Evolutionary conservation across 208 protist genomes (phyloP), one percentile per base, ranked within the genome.

Genomic region (Leishmania gerbilli): DNA sequence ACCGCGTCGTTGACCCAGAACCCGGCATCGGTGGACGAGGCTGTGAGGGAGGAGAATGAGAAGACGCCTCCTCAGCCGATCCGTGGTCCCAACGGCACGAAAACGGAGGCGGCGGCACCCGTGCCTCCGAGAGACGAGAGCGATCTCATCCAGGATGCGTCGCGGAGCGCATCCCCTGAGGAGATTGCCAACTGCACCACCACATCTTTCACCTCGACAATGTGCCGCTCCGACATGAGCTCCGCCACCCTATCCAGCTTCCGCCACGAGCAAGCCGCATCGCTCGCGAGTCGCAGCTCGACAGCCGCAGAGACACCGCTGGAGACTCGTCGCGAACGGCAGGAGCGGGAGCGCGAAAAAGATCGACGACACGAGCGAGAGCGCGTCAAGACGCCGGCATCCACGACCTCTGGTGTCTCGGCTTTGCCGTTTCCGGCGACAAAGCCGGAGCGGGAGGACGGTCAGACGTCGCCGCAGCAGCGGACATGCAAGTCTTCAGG

Each of bases 181-280:
- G 77, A 58, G 40, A 79, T 11, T 27, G 45, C 4, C 4, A 65
- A 40, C 21, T 62, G 60, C 8, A 74, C 79, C 34, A 53, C 47
- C 27, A 42, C 77, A 34, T 71, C 60, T 17, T 49, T 64, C 11
- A 42, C 58, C 27, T 76, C 77, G 37, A 34, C 81, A 0, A 47
- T 76, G 55, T 76, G 67, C n/a, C 64, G 1, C 72, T 82, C 77
- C 4, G 67, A 79, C 7, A n/a, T 56, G 37, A 82, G 77, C 77
- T 71, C 45, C 1, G 45, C 42, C 1, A 37, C 56, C 1, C 62
- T 40, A 11, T 60, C 65, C 5, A 79, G 27, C 27, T 6, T n/a
- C 1, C n/a, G 13, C 0, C 53, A 64, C 58, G 82, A 72, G 2
- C 45, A 68, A 31, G 64, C 60, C 7, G 71, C 42, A 2, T 68